Evolutionary conservation across 108 stramenopile species (phyloP), one percentile per base, ranked within the genome.

Genomic region (Nitzschia putrida): DNA sequence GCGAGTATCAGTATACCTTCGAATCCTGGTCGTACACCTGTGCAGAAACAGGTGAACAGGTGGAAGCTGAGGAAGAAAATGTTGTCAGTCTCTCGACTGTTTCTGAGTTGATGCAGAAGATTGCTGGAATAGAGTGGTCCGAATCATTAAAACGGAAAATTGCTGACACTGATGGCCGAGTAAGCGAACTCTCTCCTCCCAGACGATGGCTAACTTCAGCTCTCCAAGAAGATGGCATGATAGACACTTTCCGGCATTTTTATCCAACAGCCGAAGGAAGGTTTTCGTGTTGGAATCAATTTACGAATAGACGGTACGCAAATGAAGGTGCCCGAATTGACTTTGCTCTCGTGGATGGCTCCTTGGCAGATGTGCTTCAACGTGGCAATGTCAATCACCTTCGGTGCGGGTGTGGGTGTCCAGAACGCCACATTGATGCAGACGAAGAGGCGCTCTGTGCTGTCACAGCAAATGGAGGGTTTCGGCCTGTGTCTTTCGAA

Each of bases 251-350:
- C 69, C 79, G 94, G 7, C 66, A 83, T 61, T 82, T 85, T n/a
- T 91, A 90, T 85, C 91, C 96, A 16, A 59, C 66, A 53, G 94
- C 94, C 56, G 72, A 85, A 63, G 89, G 75, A 0, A 77, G 95
- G 57, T 97, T 87, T 72, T 95, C 96, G 13, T 93, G 91, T 68
- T 97, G 93, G 93, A 57, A 95, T 73, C 96, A 97, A 72, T 84
- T 79, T 58, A 90, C 78, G 34, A 94, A 97, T 44, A 73, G 69
- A 57, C 57, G 96, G 64, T 95, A 93, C 60, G 72, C 73, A 26
- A 97, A 97, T 70, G 85, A 85, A 68, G 96, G 96, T 39, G 52
- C 71, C 10, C 70, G 96, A n/a, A 95, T 97, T 41, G 96, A 97
- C 68, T 97, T 86, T 72, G 88, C 83, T 16, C 67, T 97, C 9